Conservation (phyloP, 345 rosid genomes). For the Raphanus sativus region DNA sequence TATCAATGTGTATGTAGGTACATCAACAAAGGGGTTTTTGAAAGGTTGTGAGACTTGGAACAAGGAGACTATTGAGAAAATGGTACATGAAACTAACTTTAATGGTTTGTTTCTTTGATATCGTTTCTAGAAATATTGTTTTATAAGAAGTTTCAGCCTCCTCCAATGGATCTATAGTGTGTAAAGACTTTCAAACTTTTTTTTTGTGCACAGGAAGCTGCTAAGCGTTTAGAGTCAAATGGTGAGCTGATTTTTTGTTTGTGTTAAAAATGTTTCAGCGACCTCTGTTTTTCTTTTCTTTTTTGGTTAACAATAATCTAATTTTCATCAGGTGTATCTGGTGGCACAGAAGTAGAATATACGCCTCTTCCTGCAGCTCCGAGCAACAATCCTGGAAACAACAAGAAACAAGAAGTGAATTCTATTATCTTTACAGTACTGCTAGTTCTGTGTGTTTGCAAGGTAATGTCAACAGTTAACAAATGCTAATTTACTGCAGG, state of each 20-base stretch:
- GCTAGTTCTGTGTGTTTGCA: conserved; percentile 4
- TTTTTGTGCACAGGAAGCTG: conserved; percentile 50
- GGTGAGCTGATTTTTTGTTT: conserved; percentile 41
- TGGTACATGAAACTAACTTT: conserved; percentile 35
- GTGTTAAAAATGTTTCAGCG: not conserved
- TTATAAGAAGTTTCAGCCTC: not conserved
- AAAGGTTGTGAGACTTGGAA: conserved; percentile 87
- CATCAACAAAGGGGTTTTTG: conserved; percentile 79
- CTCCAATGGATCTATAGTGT: not conserved
- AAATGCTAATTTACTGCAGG: not conserved
- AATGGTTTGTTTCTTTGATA: not conserved
- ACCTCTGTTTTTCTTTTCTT: not conserved
- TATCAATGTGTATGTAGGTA: conserved; percentile 46
- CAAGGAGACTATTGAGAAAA: conserved; percentile 67
- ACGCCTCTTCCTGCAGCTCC: conserved; percentile 68
- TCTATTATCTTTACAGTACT: not conserved
- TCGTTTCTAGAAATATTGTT: not conserved
- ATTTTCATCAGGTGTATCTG: conserved; percentile 40
- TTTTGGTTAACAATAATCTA: not conserved
- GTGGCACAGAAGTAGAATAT: conserved; percentile 50
- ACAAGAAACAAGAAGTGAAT: conserved; percentile 40
- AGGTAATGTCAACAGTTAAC: not conserved
- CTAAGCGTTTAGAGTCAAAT: conserved; percentile 45
- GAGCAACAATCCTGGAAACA: conserved; percentile 27
- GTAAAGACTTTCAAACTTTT: not conserved